Percentiles rank a stretch among this genome's conserved stretches.
Evolutionary conservation across 2,329 filamentous ascomycete species (phyloP).

Genomic region (Colletotrichum lini): DNA sequence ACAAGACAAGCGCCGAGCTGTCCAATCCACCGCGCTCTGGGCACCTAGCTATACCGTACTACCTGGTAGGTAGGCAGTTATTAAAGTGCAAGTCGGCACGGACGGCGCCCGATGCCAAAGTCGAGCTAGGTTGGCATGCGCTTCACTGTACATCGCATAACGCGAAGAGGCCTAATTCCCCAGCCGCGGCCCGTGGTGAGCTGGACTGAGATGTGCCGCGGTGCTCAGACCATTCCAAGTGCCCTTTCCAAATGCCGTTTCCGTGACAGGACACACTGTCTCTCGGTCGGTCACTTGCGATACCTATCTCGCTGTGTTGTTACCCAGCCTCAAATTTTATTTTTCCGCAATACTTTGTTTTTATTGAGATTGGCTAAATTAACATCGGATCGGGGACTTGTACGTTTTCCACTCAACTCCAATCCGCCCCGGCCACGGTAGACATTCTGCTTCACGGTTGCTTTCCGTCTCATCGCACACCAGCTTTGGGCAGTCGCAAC

Average conservation of each 20-base stretch:
- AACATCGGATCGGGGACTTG: neutral
- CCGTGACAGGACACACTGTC: slow-evolving; percentile 17
- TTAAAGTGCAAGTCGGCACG: too few species aligned
- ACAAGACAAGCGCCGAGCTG: too few species aligned
- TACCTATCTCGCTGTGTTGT: slow-evolving; percentile 17
- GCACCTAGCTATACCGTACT: too few species aligned
- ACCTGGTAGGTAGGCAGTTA: too few species aligned
- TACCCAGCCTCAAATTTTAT: slow-evolving; percentile 10
- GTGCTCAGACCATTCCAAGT: slow-evolving; percentile 37
- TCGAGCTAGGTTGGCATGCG: slow-evolving; percentile 1
- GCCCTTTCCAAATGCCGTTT: slow-evolving; percentile 9
- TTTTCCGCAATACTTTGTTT: neutral
- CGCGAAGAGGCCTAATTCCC: slow-evolving; percentile 7
- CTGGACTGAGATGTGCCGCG: slow-evolving; percentile 23
- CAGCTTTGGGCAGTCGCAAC: neutral
- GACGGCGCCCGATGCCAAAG: too few species aligned
- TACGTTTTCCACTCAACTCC: neutral
- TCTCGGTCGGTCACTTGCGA: slow-evolving; percentile 25
- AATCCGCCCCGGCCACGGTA: neutral
- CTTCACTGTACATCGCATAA: neutral
- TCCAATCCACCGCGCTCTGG: too few species aligned
- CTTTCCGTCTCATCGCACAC: neutral
- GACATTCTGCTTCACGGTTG: neutral
- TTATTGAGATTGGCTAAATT: neutral
- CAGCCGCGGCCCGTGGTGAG: slow-evolving; percentile 24